Base-by-base conservation (phyloP, 176 grass and related monocot species). In the Echinochloa phyllopogon region DNA sequence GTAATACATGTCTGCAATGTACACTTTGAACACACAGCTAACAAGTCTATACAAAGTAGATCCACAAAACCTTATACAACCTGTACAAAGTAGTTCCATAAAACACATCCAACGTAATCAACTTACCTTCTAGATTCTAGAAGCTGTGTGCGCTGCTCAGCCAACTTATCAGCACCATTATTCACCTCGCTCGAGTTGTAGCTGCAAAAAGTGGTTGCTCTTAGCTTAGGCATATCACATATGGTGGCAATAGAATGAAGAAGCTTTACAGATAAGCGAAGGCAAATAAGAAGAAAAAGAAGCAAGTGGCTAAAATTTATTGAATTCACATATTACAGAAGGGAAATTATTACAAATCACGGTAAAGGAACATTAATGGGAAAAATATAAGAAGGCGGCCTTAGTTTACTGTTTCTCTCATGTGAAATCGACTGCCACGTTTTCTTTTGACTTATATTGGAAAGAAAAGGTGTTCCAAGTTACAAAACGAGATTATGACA, bases 151-250 rank as follows among this genome's bases (percentile, higher is more conserved):
- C 81, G 91, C 29, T 91, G 91, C 83, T 97, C 89, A 55, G 87
- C 83, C 23, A 90, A 85, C 21, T 83, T 87, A 88, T 95, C 88
- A 77, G 82, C 69, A 70, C 76, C 62, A n/a, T 83, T 77, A 24
- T 90, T 85, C 52, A 87, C 63, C 58, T 95, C 93, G 14, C 85
- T 80, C 49, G 93, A 91, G 77, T 86, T 95, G 88, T 95, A 95
- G 82, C 93, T 95, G 90, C 55, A 88, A 82, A 83, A 8, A 66
- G 52, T 51, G 18, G 12, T 10, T 14, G 13, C 77, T 86, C 75
- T 40, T 65, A 83, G 49, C 70, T 85, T 79, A 85, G 69, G 36
- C 58, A 48, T n/a, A n/a, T n/a, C n/a, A n/a, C n/a, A n/a, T 78
- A 65, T 74, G 58, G 41, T 66, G 40, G 10, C 20, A 71, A 82